Conservation (phyloP, 2,329 filamentous ascomycete species). For the Colletotrichum sp. region DNA sequence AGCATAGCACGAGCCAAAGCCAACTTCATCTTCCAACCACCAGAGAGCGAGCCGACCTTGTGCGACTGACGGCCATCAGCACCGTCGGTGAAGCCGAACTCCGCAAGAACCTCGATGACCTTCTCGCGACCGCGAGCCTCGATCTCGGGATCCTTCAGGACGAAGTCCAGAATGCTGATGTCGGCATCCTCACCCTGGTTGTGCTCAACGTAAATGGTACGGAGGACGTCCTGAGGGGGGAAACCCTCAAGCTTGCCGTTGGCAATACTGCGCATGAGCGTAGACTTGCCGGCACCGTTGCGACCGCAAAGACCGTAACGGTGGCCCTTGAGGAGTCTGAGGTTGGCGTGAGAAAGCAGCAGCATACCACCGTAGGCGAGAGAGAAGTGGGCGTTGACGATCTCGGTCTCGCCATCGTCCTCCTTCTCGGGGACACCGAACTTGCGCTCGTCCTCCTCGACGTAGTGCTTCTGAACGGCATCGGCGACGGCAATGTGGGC, state of each 20-base stretch:
- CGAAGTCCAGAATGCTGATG: constrained; percentile 93
- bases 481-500: constrained; percentile 69
- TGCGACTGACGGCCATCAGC: constrained; percentile 88
- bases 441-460: constrained; percentile 86
- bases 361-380: constrained; percentile 98
- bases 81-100: constrained; percentile 93
- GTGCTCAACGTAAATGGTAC: constrained; percentile 98
- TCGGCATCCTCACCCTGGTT: constrained; percentile 98
- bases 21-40: constrained; percentile 99
- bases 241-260: constrained; percentile 97
- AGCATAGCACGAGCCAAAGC: constrained; percentile 96
- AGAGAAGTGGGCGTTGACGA: constrained; percentile 98
- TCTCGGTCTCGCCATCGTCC: constrained; percentile 91
- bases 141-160: constrained; percentile 87
- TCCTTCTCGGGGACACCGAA: constrained; percentile 85
- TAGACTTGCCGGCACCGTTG: constrained; percentile 99
- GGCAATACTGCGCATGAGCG: constrained; percentile 95
- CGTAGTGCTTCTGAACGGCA: constrained; percentile 77
- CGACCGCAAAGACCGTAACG: constrained; percentile 96
- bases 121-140: constrained; percentile 78
- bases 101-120: constrained; percentile 82
- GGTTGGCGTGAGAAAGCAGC: constrained; percentile 92
- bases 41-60: constrained; percentile 91
- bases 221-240: constrained; percentile 87
- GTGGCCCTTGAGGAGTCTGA: constrained; percentile 93